Percentiles rank a stretch among this genome's conserved stretches.
Evolutionary conservation across 2,329 filamentous ascomycete genomes (phyloP).

Genomic region (Pseudonectria buxi): DNA sequence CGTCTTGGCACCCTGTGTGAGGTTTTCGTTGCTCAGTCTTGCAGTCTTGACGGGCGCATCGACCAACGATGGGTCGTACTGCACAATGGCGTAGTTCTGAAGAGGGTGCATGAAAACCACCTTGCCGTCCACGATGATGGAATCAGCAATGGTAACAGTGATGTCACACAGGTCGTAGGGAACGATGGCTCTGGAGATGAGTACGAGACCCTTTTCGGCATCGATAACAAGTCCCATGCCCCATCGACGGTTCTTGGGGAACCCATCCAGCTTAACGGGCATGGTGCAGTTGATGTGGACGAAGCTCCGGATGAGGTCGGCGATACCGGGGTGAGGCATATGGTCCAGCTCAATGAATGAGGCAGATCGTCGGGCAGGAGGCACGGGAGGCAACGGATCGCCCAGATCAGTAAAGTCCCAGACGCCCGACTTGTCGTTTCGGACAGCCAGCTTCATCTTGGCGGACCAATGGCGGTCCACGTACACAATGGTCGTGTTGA

Average conservation of each 20-base stretch:
- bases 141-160: slow-evolving; percentile 91
- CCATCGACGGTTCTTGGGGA: slow-evolving; percentile 87
- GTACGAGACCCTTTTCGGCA: slow-evolving; percentile 87
- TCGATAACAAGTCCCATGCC: slow-evolving; percentile 97
- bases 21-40: slow-evolving; percentile 69
- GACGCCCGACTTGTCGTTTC: slow-evolving; percentile 82
- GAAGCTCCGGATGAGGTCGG: slow-evolving; percentile 89
- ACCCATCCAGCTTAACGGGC: slow-evolving; percentile 96
- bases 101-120: slow-evolving; percentile 93
- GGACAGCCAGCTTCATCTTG: slow-evolving; percentile 86
- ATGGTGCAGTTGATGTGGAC: slow-evolving; percentile 89
- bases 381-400: slow-evolving; percentile 68
- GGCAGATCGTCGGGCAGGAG: slow-evolving; percentile 68
- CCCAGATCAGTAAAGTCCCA: slow-evolving; percentile 92
- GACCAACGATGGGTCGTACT: slow-evolving; percentile 91
- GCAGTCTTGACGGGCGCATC: slow-evolving; percentile 89
- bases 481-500: slow-evolving; percentile 86
- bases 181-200: slow-evolving; percentile 89
- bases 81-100: slow-evolving; percentile 92
- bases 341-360: slow-evolving; percentile 90
- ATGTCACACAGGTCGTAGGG: slow-evolving; percentile 97
- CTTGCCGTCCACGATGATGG: slow-evolving; percentile 88
- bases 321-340: slow-evolving; percentile 81
- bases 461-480: slow-evolving; percentile 93
- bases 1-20: slow-evolving; percentile 88